Base-by-base conservation (phyloP, 2,329 filamentous ascomycete genomes). In the Sarocladium oryzae region DNA sequence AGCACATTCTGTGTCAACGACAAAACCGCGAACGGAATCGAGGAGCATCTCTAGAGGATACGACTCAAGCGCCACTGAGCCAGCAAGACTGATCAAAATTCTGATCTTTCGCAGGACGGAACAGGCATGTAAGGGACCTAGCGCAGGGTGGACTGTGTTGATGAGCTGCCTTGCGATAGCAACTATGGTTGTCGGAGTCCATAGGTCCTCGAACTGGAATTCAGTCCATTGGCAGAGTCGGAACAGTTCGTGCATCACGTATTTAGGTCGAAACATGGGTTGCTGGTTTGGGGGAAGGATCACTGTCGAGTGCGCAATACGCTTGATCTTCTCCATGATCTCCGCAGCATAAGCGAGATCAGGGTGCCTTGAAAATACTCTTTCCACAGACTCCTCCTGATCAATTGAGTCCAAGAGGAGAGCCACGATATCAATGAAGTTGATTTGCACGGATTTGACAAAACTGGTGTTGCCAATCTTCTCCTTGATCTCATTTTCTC, bases 31-130 rank as follows among this genome's bases (percentile, higher is more conserved):
- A 18, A 96, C 74, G 1, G 87, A 85, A 60, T 90, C 88, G 2
- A 99, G 75, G 0, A 95, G 75, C 88, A 96, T 93, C 65, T 99
- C 89, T 13, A 96, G 66, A 10, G 89, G 88, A 62, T 97, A 97
- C 0, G 86, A 87, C 36, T 81, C 72, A 21, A 86, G 74, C n/a
- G 87, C 88, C 49, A 84, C 76, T 1, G 80, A 65, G 0, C 89
- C 90, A 23, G 89, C 86, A 41, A 97, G 71, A 53, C 83, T 86
- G 23, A 97, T 77, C 15, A 97, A 69, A 8, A 96, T 79, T 30
- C 90, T 80, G 43, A 97, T 77, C 63, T 95, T 96, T 35, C 91
- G 84, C 49, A 99, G 77, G 3, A 96, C 83, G 2, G 89, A 86
- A 63, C 89, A 93, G 33, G 88, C 86, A 65, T 96, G 88, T 4